Evolutionary conservation across 805 yeast genomes (phyloP), one percentile per base, ranked within the genome.

Genomic region (Lachancea sp.): DNA sequence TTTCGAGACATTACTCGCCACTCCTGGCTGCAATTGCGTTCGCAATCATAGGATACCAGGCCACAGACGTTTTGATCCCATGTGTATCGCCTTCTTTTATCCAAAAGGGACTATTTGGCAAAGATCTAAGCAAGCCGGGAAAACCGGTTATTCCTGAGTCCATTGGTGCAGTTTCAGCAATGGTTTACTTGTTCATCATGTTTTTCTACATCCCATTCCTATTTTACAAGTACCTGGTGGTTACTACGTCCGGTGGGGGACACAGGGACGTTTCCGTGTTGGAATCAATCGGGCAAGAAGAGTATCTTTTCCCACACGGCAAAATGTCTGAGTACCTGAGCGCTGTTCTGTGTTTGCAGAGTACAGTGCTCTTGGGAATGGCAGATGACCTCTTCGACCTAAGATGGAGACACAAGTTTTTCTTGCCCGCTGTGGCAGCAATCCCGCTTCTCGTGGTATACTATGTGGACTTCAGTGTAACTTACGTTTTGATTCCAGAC

Each of bases 351-450:
- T 87, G 95, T 49, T 66, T 93, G 39, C 88, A 88, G 65, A 78
- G 88, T 52, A 90, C 93, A 62, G 74, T 89, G 13, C 68, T 93
- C 36, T 70, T 93, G 36, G 99, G 99, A 0, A 73, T 93, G 26
- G 84, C 95, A 39, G 99, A 93, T 65, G 99, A 93, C 68, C 72
- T 93, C 56, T 93, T 93, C 59, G 99, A 93, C 65, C 80, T 93
- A 51, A 76, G 96, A 55, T 93, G 99, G 99, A 75, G 99, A 60
- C 96, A 93, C 69, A 93, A 93, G 71, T 88, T 93, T 68, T 88
- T 93, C 57, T 62, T 93, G 53, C 99, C 99, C 0, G 96, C 96
- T 0, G 79, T 93, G 44, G 96, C 96, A 0, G 82, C 96, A 1
- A 79, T 93, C 36, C 99, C 99, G 4, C 71, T 93, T 55, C 72